These are phyloP conservation scores for Bauhinia variegata DNA, from an alignment of 306 rosid genomes.

Conservation along the genomic window DNA sequence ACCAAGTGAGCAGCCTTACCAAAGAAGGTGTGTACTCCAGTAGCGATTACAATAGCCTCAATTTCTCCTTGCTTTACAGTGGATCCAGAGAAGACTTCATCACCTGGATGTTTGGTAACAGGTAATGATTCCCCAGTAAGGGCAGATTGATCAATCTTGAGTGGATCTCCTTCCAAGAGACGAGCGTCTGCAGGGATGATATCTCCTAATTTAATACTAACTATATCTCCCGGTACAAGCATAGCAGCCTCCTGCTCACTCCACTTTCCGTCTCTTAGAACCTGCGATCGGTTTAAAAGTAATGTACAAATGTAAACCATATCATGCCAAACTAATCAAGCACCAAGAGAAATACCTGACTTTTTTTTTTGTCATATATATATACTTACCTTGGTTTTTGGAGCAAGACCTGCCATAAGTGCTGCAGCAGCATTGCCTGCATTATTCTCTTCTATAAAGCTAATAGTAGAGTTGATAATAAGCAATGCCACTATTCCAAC, in stretches of 20 bases:
- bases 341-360: background rate
- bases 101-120: constrained; percentile 52
- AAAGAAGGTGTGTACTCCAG: constrained; percentile 93
- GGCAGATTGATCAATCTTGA: constrained; percentile 87
- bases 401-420: constrained; percentile 97
- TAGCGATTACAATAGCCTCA: constrained; percentile 91
- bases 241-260: constrained; percentile 72
- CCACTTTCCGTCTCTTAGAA: constrained; percentile 89
- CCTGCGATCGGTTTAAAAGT: constrained; percentile 37
- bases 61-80: constrained; percentile 93
- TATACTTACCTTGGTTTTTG: constrained; percentile 78
- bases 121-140: constrained; percentile 94
- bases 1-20: constrained; percentile 97
- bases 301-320: background rate
- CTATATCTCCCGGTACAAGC: constrained; percentile 82
- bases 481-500: constrained; percentile 67
- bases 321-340: background rate
- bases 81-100: constrained; percentile 88
- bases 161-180: constrained; percentile 78
- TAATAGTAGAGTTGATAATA: constrained; percentile 80
- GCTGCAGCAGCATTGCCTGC: constrained; percentile 97
- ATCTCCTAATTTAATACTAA: constrained; percentile 86
- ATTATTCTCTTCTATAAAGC: constrained; percentile 89
- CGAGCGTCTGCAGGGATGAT: constrained; percentile 91
- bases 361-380: too few relatives aligned